Conservation (phyloP, 331 rosid species). For the Acacia concinna region DNA sequence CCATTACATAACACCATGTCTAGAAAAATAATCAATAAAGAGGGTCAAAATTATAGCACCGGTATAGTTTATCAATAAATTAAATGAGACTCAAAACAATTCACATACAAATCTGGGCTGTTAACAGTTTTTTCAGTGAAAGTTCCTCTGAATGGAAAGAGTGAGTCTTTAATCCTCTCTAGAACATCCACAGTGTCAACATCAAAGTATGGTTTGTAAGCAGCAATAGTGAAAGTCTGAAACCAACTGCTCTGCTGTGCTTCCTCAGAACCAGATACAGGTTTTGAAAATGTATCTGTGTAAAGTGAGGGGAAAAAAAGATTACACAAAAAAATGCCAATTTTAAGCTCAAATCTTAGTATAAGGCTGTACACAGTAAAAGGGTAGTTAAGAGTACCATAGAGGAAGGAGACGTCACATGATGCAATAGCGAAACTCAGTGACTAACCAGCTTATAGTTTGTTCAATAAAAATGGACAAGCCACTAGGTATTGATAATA, state of each 20-base stretch:
- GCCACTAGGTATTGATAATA: background rate
- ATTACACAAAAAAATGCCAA: conserved; percentile 17
- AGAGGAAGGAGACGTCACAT: background rate
- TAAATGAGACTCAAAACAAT: conserved; percentile 3
- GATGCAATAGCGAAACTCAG: background rate
- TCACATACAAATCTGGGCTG: conserved; percentile 74
- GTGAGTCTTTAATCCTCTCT: conserved; percentile 70
- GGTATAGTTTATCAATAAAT: background rate
- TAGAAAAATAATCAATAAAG: background rate
- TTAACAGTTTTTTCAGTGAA: conserved; percentile 70
- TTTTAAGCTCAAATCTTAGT: background rate
- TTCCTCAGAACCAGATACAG: conserved; percentile 64
- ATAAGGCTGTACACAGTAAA: background rate
- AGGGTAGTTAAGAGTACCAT: background rate
- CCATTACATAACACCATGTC: no score
- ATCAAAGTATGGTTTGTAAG: conserved; percentile 74
- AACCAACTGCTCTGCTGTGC: conserved; percentile 71
- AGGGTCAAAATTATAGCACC: background rate
- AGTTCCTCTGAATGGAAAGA: conserved; percentile 71
- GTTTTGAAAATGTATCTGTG: conserved; percentile 72
- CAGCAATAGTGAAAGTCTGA: conserved; percentile 45
- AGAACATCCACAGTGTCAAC: conserved; percentile 68
- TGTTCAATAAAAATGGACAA: background rate
- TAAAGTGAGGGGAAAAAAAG: conserved; percentile 15
- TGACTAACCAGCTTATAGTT: background rate